Percentiles rank a stretch among this genome's conserved stretches.
phyloP scores from a whole-genome alignment of 169 alveolate genomes.

The Toxoplasma gondii region DNA sequence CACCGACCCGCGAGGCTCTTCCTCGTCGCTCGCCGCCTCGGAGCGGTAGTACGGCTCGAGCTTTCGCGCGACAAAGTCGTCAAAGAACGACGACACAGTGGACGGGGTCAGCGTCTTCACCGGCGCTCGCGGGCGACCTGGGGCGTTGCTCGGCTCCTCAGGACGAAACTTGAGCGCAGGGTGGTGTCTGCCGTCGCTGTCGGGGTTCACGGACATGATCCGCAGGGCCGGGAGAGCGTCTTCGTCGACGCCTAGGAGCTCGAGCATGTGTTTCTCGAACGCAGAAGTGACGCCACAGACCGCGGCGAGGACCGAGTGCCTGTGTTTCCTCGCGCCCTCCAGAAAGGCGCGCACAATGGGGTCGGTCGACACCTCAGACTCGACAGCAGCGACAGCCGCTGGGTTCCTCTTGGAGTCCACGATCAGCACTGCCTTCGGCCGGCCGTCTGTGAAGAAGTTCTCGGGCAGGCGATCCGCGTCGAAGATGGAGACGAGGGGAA shows the following conservation, averaged over 20 bases:
- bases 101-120: not conserved
- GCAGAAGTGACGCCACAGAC: slow-evolving; percentile 53
- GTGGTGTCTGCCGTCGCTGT: slow-evolving; percentile 54
- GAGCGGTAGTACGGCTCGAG: slow-evolving; percentile 57
- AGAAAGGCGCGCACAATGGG: slow-evolving; percentile 53
- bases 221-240: slow-evolving; percentile 62
- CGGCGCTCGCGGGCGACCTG: not conserved
- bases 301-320: slow-evolving; percentile 42
- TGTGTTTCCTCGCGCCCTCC: slow-evolving; percentile 21
- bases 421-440: slow-evolving; percentile 57
- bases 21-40: slow-evolving; percentile 52
- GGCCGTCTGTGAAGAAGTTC: slow-evolving; percentile 45
- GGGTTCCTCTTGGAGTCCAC: slow-evolving; percentile 28
- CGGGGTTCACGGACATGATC: slow-evolving; percentile 46
- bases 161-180: slow-evolving; percentile 60
- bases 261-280: slow-evolving; percentile 53
- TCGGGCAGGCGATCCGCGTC: slow-evolving; percentile 47
- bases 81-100: not conserved
- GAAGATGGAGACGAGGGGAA: slow-evolving; percentile 54
- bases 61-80: not conserved
- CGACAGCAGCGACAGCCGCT: slow-evolving; percentile 28
- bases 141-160: not conserved
- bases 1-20: slow-evolving; percentile 42
- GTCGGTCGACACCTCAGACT: not conserved
- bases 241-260: slow-evolving; percentile 54